Base-by-base conservation (phyloP, 257 asterid species). In the Leonotis leonurus region DNA sequence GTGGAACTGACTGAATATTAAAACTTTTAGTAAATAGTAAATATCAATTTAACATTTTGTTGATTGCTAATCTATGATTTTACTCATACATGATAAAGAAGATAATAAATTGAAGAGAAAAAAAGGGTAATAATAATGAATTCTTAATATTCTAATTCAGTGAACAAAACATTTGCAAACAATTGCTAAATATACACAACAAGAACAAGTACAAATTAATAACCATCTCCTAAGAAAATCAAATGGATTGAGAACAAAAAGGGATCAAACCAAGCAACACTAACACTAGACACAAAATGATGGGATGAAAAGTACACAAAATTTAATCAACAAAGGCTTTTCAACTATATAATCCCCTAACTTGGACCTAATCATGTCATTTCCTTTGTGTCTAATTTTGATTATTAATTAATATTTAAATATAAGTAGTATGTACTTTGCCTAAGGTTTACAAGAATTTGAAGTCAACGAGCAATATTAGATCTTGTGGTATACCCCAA, bases 401-500 rank as follows among this genome's bases (percentile, higher is more conserved):
- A 64, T 64, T 30, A 2, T 30, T 45, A 18, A 18, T n/a, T 53
- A n/a, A n/a, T 52, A n/a, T 27, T 27, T 0, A 29, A 13, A 56
- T 20, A 18, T 35, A 35, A n/a, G n/a, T n/a, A 35, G 9, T 60
- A 54, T 70, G 17, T 71, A 67, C 72, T 60, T 44, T 35, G 10
- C 27, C 41, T 52, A n/a, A n/a, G n/a, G n/a, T 13, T 8, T 8
- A 18, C 6, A 41, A 63, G 27, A 2, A 22, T 6, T 65, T 4
- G 3, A 29, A 12, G 67, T 87, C 85, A 87, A 81, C 95, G 96
- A 45, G 96, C 85, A 71, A 90, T 85, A 26, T 87, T 95, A 32
- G 80, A 81, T 73, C 71, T 85, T 41, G 83, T 62, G 22, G 74
- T 69, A 68, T 80, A 85, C 8, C 86, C 96, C 62, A 88, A 29